These are phyloP conservation scores for Monosporascus sp. DNA, from an alignment of 2,329 filamentous ascomycete species.

Conservation along the genomic window DNA sequence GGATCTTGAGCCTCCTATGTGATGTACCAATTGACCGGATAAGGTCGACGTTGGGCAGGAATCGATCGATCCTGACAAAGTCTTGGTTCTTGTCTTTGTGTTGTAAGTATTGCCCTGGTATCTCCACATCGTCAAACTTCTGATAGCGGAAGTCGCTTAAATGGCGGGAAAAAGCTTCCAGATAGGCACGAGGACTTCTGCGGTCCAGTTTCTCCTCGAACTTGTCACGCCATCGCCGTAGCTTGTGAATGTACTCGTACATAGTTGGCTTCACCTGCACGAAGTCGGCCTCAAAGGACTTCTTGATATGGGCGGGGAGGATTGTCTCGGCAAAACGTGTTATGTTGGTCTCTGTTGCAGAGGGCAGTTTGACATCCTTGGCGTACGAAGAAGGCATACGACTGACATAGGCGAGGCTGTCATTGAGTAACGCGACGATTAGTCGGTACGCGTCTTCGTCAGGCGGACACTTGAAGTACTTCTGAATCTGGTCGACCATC, in stretches of 20 bases:
- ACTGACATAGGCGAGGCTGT: constrained; percentile 87
- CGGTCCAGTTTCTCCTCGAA: constrained; percentile 97
- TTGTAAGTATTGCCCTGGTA: constrained; percentile 93
- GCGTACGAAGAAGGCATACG: constrained; percentile 82
- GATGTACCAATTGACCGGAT: constrained; percentile 87
- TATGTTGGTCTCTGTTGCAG: constrained; percentile 91
- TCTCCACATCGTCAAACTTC: constrained; percentile 97
- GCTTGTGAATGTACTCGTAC: constrained; percentile 96
- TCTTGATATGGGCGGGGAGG: constrained; percentile 87
- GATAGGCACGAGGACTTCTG: constrained; percentile 62
- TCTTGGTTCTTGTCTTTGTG: constrained; percentile 99
- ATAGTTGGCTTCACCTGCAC: constrained; percentile 93
- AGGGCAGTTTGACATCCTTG: constrained; percentile 82
- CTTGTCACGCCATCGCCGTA: constrained; percentile 92
- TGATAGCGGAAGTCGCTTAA: constrained; percentile 95
- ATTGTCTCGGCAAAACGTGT: constrained; percentile 95
- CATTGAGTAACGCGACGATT: constrained; percentile 95
- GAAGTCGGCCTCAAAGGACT: constrained; percentile 96
- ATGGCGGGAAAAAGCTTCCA: constrained; percentile 84
- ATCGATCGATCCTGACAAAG: constrained; percentile 94
- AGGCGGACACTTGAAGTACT: constrained; percentile 97
- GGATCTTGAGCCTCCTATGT: constrained; percentile 88
- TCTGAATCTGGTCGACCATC: constrained; percentile 98
- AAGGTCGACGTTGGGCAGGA: constrained; percentile 89
- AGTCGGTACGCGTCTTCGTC: constrained; percentile 97